Evolutionary conservation across 2,329 filamentous ascomycete species (phyloP).

Genomic region (Pseudocercospora musae): DNA sequence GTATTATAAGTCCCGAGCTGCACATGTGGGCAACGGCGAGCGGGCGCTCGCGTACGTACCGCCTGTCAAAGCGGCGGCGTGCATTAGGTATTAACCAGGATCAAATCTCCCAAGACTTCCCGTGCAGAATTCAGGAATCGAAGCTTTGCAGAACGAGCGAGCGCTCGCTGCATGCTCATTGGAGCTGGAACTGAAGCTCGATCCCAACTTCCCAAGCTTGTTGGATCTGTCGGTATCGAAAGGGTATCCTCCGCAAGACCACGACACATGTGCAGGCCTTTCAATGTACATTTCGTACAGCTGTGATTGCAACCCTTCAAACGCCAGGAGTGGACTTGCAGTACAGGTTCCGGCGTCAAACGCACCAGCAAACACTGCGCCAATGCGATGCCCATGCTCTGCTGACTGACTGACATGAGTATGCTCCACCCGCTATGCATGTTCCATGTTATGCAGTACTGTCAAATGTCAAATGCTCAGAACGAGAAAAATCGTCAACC

Average conservation of each 20-base stretch:
- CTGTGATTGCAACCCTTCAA: background rate
- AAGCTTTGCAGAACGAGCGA: background rate
- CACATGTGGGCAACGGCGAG: constrained; percentile 9
- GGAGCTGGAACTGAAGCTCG: background rate
- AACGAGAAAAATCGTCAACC: constrained; percentile 1
- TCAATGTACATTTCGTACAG: background rate
- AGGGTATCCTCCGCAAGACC: background rate
- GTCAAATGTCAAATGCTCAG: constrained; percentile 17
- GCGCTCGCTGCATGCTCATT: background rate
- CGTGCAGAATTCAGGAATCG: constrained; percentile 3
- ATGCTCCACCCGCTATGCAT: constrained; percentile 23
- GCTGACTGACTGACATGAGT: constrained; percentile 8
- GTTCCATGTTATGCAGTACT: constrained; percentile 23
- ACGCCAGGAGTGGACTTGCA: background rate
- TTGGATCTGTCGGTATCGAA: background rate
- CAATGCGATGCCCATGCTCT: constrained; percentile 14
- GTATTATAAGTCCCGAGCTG: constrained; percentile 22
- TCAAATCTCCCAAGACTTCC: background rate
- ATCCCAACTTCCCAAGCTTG: background rate
- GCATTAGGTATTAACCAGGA: background rate
- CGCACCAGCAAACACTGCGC: constrained; percentile 12
- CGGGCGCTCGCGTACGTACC: constrained; percentile 7
- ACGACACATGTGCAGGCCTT: background rate
- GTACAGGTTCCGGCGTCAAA: constrained; percentile 9
- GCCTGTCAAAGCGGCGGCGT: constrained; percentile 4